Base-by-base conservation (phyloP, 192 early-diverging fungal species). In the Linderina pennispora region DNA sequence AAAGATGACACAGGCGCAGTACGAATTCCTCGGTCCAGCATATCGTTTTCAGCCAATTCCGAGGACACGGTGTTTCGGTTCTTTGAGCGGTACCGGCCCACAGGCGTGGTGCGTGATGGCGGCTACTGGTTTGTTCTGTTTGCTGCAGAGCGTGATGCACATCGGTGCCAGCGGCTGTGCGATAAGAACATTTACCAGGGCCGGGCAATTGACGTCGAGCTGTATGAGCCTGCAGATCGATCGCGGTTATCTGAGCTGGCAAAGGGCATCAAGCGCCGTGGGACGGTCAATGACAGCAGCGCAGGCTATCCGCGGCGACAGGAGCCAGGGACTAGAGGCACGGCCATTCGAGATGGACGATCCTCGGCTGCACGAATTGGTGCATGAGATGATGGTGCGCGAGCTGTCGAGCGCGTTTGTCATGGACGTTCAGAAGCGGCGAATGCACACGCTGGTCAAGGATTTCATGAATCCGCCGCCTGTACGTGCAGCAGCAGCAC, bases 41-140 rank as follows among this genome's bases (percentile, higher is more conserved):
- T 76, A 34, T 64, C 74, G 14, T 76, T 71, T 47, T 62, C 66
- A 3, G 53, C 39, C 14, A 58, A 55, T 32, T 51, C 49, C 10
- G 63, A 62, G 21, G 42, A 26, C n/a, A 37, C 48, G 14, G 58
- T 76, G 9, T 15, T 48, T 45, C 45, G 33, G 17, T 40, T 54
- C 24, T 71, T 76, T 47, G 57, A 61, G 51, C 57, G 62, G 14
- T 71, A 58, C 38, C 37, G 62, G 10, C 74, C 74, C 4, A 48
- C 23, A 2, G 33, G 55, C 2, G 51, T 62, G 8, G 51, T 45
- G 4, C 53, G 56, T 8, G 58, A 65, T 49, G 50, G 49, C 2
- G 62, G 54, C 2, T 62, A 71, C 36, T 76, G 74, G 74, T 62
- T 62, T 34, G 50, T 76, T n/a, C 31, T 62, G 17, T 76, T 76